A percentile compares a stretch with the other conserved stretches of the same genome.
Conservation (phyloP, 768 basidiomycete species). For the Calocybe indica region DNA sequence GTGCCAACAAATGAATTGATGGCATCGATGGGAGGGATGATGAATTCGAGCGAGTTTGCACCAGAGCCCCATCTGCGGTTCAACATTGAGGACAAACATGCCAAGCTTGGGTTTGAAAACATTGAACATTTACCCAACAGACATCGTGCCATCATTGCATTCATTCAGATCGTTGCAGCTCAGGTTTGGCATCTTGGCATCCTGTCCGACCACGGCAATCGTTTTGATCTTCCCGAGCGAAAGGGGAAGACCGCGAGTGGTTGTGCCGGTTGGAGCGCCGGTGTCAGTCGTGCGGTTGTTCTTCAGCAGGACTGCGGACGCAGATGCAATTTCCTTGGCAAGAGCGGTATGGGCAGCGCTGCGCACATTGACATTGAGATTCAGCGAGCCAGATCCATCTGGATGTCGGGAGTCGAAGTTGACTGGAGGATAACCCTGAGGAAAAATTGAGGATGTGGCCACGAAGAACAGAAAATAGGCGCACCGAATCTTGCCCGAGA, state of each 20-base stretch:
- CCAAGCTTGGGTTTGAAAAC: constrained; percentile 13
- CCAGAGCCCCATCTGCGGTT: constrained; percentile 42
- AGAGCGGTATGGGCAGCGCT: constrained; percentile 41
- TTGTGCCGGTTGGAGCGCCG: constrained; percentile 25
- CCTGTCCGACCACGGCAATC: constrained; percentile 56
- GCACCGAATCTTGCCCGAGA: constrained; percentile 42
- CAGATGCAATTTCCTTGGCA: constrained; percentile 57
- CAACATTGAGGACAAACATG: not conserved
- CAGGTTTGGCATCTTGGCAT: constrained; percentile 44
- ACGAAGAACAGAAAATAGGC: constrained; percentile 2
- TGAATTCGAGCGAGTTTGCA: constrained; percentile 38
- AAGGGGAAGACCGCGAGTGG: constrained; percentile 36
- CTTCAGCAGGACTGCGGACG: constrained; percentile 65
- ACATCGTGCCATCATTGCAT: constrained; percentile 55
- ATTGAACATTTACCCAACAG: constrained; percentile 38
- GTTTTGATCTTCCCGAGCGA: constrained; percentile 44
- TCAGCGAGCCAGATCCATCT: constrained; percentile 38
- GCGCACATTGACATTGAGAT: constrained; percentile 37
- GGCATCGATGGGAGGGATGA: constrained; percentile 42
- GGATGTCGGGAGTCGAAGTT: constrained; percentile 42
- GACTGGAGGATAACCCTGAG: constrained; percentile 36
- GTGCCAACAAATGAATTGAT: constrained; percentile 31
- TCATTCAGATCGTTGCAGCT: constrained; percentile 43
- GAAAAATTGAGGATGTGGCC: constrained; percentile 1
- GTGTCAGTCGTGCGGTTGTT: constrained; percentile 41